A percentile compares a stretch with the other conserved stretches of the same genome.
Conservation (phyloP, 2,329 filamentous ascomycete species). For the Talaromyces rugulosus region DNA sequence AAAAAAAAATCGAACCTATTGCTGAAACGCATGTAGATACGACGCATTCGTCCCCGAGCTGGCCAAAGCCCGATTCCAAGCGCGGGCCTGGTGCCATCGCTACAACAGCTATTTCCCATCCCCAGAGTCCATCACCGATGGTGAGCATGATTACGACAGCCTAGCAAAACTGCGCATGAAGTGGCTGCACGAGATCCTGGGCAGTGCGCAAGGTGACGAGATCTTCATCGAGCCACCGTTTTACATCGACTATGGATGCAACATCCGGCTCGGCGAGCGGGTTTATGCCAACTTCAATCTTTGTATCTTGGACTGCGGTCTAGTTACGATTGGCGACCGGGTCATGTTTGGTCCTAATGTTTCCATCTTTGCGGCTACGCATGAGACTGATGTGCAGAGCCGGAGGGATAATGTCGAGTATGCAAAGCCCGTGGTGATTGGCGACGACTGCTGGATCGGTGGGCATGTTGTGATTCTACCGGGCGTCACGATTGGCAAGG, state of each 20-base stretch:
- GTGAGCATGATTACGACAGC: conserved; percentile 28
- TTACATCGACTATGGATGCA: conserved; percentile 61
- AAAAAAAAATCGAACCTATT: not conserved
- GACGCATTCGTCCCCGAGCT: conserved; percentile 48
- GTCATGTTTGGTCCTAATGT: conserved; percentile 53
- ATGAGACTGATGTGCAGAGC: conserved; percentile 48
- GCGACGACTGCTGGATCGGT: conserved; percentile 47
- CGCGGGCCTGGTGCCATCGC: conserved; percentile 53
- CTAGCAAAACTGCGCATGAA: conserved; percentile 36
- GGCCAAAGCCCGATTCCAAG: conserved; percentile 48
- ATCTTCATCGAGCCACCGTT: conserved; percentile 58
- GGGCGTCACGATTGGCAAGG: conserved; percentile 39
- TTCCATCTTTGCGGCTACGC: conserved; percentile 50
- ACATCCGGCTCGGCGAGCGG: conserved; percentile 54
- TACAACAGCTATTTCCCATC: conserved; percentile 56
- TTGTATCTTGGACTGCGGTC: conserved; percentile 48
- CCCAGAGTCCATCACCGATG: conserved; percentile 6
- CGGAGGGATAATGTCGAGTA: conserved; percentile 48
- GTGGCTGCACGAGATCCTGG: conserved; percentile 51
- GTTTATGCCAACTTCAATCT: conserved; percentile 51
- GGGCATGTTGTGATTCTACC: conserved; percentile 43
- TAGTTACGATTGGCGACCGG: conserved; percentile 50
- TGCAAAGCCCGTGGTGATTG: conserved; percentile 46
- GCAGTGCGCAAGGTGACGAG: conserved; percentile 46
- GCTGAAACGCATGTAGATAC: conserved; percentile 40